Evolutionary conservation across 345 rosid genomes (phyloP).

Genomic region (Murraya paniculata): DNA sequence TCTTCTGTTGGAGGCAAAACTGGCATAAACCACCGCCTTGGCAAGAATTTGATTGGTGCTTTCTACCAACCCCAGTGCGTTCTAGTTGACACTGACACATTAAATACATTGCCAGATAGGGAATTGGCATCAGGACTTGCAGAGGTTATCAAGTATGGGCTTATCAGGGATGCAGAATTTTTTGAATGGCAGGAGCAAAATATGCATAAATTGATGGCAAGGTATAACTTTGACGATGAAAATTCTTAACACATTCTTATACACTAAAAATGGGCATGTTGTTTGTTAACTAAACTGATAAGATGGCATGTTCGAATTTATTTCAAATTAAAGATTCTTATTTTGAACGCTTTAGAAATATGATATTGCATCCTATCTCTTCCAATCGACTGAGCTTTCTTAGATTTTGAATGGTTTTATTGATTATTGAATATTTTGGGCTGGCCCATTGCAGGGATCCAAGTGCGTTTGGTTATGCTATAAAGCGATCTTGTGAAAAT

Average conservation of each 20-base stretch:
- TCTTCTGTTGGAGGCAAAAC: constrained; percentile 99
- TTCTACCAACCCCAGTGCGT: constrained; percentile 99
- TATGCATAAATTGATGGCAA: constrained; percentile 65
- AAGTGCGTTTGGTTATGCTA: constrained; percentile 76
- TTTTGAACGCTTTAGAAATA: constrained; percentile 5
- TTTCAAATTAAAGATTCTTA: not conserved
- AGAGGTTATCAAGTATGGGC: constrained; percentile 96
- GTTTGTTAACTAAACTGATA: not conserved
- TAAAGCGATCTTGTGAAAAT: constrained; percentile 94
- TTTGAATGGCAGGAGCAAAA: constrained; percentile 97
- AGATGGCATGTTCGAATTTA: not conserved
- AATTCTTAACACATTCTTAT: not conserved
- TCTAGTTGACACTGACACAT: constrained; percentile 80
- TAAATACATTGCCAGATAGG: constrained; percentile 82
- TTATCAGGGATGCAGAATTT: constrained; percentile 89
- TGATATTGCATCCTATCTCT: not conserved
- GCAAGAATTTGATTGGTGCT: constrained; percentile 97
- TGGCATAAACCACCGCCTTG: constrained; percentile 88
- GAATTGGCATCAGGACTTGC: constrained; percentile 94
- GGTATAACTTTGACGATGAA: constrained; percentile 37
- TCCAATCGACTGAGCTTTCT: not conserved
- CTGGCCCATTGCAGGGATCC: constrained; percentile 67
- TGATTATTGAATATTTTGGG: not conserved
- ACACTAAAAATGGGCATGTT: not conserved
- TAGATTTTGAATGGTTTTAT: not conserved